Conservation (phyloP, 345 rosid genomes). For the Ailanthus altissimus region DNA sequence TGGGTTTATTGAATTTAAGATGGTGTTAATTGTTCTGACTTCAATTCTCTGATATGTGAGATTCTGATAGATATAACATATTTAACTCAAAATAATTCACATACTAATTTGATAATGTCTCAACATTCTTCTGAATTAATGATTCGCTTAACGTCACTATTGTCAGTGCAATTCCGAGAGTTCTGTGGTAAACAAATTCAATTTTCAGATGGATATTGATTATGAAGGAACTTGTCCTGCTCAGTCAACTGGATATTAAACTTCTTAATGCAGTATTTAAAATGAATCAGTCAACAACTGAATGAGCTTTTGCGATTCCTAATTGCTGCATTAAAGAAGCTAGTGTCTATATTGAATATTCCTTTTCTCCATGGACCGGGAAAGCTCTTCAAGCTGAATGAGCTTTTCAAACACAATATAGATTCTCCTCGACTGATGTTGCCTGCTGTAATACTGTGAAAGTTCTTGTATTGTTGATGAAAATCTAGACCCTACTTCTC, state of each 20-base stretch:
- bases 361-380: no score
- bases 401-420: neutral
- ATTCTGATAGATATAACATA: neutral
- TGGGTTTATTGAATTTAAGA: constrained; percentile 3
- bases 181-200: neutral
- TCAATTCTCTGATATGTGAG: neutral
- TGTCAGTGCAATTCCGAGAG: no score
- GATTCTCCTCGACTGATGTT: neutral
- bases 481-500: neutral
- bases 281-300: no score
- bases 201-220: neutral
- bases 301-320: neutral
- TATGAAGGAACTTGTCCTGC: neutral
- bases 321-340: neutral
- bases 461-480: neutral
- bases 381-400: neutral
- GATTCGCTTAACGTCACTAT: neutral
- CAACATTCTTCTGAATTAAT: neutral
- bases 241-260: neutral
- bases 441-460: neutral
- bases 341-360: neutral
- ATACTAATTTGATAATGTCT: neutral
- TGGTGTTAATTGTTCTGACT: neutral
- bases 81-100: neutral
- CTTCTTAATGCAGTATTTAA: neutral